A percentile compares a stretch with the other conserved stretches of the same genome.
Evolutionary conservation across 1,284 basidiomycete genomes (phyloP).

Genomic region (Lentinula novae-zelandiae): DNA sequence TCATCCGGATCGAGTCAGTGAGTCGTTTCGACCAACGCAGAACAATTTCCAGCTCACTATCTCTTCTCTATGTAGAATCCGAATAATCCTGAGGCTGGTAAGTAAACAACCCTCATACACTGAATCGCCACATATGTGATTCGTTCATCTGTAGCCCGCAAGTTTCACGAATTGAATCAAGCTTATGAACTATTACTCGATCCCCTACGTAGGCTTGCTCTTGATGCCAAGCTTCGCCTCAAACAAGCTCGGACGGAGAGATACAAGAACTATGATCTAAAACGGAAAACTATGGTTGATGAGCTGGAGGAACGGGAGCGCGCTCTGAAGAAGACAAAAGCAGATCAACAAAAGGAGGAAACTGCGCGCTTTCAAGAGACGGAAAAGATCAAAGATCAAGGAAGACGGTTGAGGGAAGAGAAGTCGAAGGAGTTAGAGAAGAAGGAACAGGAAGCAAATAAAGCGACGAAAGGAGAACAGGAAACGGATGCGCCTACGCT

Average conservation of each 20-base stretch:
- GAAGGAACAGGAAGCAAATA: slow-evolving; percentile 39
- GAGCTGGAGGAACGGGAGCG: slow-evolving; percentile 84
- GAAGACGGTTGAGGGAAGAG: slow-evolving; percentile 68
- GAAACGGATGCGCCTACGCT: slow-evolving; percentile 48
- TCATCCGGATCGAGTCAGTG: slow-evolving; percentile 81
- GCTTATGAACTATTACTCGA: slow-evolving; percentile 86
- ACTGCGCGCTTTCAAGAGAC: slow-evolving; percentile 57
- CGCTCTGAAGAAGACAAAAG: slow-evolving; percentile 70
- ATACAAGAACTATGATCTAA: slow-evolving; percentile 73
- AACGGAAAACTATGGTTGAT: slow-evolving; percentile 77
- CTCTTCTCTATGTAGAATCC: slow-evolving; percentile 51
- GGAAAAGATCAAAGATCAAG: slow-evolving; percentile 78
- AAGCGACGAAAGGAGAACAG: slow-evolving; percentile 30
- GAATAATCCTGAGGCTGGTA: slow-evolving; percentile 75
- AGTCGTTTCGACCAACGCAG: slow-evolving; percentile 15
- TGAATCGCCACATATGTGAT: neutral
- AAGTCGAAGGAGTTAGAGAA: slow-evolving; percentile 50
- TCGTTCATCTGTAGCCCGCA: slow-evolving; percentile 48
- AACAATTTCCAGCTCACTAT: slow-evolving; percentile 17
- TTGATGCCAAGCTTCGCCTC: slow-evolving; percentile 76
- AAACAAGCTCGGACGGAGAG: slow-evolving; percentile 71
- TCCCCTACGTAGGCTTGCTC: slow-evolving; percentile 75
- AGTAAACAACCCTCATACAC: slow-evolving; percentile 13
- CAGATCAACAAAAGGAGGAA: slow-evolving; percentile 59
- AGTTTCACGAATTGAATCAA: slow-evolving; percentile 86